phyloP scores from a whole-genome alignment of 2,329 filamentous ascomycete genomes.

The Venturia nashicola region DNA sequence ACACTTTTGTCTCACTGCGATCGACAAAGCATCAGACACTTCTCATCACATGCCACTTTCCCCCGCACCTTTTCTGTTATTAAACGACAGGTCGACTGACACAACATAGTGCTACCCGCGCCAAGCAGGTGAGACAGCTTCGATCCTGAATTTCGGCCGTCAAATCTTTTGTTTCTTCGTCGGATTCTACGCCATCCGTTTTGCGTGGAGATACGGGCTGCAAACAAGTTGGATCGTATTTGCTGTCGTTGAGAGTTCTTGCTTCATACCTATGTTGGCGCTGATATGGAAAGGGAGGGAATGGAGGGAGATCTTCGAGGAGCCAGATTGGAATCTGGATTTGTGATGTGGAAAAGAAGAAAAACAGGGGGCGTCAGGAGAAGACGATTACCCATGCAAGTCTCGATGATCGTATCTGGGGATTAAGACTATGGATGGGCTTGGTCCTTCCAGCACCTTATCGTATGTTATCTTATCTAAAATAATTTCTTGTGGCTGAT shows the following conservation, averaged over 20 bases:
- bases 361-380: neutral
- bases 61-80: too few relatives aligned
- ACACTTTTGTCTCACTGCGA: too few relatives aligned
- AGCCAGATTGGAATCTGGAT: constrained; percentile 7
- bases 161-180: constrained; percentile 22
- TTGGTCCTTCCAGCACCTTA: too few relatives aligned
- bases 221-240: constrained; percentile 1
- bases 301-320: neutral
- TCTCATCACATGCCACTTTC: too few relatives aligned
- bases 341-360: neutral
- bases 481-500: neutral
- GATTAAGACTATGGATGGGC: too few relatives aligned
- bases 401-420: too few relatives aligned
- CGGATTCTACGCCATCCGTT: constrained; percentile 19
- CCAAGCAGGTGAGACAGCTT: constrained; percentile 23
- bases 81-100: too few relatives aligned
- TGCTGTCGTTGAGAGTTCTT: neutral
- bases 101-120: constrained; percentile 24
- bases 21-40: neutral
- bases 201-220: neutral
- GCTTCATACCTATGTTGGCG: neutral
- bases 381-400: too few relatives aligned
- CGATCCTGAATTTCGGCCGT: constrained; percentile 22
- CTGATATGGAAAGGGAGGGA: constrained; percentile 4
- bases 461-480: neutral